Evolutionary conservation across 2,329 filamentous ascomycete species (phyloP).

Genomic region (Coniochaeta sp.): DNA sequence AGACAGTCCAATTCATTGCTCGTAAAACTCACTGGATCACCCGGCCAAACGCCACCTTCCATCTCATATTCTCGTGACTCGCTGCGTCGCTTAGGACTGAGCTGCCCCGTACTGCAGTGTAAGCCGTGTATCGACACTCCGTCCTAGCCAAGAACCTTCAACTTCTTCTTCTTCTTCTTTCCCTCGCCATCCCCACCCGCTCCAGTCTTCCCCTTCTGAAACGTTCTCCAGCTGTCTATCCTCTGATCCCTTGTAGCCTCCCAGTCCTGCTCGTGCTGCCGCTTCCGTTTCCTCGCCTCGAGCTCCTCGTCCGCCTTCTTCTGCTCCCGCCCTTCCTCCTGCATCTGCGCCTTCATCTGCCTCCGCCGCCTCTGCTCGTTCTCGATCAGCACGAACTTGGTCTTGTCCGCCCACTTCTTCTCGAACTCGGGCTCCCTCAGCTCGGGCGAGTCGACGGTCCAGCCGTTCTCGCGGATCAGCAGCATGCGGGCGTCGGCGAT

Average conservation of each 20-base stretch:
- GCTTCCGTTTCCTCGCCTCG: conserved; percentile 72
- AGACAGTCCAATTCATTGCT: not conserved
- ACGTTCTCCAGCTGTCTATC: conserved; percentile 91
- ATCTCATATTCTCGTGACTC: not conserved
- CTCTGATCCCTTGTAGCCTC: conserved; percentile 85
- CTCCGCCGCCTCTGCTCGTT: conserved; percentile 78
- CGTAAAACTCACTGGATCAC: conserved; percentile 3
- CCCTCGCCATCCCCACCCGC: conserved; percentile 40
- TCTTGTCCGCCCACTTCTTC: conserved; percentile 82
- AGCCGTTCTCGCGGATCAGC: conserved; percentile 88
- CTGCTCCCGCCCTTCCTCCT: conserved; percentile 90
- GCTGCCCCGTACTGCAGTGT: not conserved
- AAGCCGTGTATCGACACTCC: not conserved
- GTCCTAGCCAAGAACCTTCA: conserved; percentile 51
- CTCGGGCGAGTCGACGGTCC: conserved; percentile 82
- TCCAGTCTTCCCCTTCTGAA: conserved; percentile 65
- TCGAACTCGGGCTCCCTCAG: conserved; percentile 77
- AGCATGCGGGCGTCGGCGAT: conserved; percentile 95
- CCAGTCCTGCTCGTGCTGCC: conserved; percentile 92
- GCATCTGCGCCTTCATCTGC: conserved; percentile 89
- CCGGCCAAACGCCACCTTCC: not conserved
- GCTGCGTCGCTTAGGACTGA: not conserved
- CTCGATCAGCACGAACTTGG: conserved; percentile 82
- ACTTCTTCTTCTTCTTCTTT: conserved; percentile 68
- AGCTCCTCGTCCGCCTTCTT: conserved; percentile 78